These are phyloP conservation scores for Cicer yamashitae DNA, from an alignment of 306 rosid genomes.

Conservation along the genomic window DNA sequence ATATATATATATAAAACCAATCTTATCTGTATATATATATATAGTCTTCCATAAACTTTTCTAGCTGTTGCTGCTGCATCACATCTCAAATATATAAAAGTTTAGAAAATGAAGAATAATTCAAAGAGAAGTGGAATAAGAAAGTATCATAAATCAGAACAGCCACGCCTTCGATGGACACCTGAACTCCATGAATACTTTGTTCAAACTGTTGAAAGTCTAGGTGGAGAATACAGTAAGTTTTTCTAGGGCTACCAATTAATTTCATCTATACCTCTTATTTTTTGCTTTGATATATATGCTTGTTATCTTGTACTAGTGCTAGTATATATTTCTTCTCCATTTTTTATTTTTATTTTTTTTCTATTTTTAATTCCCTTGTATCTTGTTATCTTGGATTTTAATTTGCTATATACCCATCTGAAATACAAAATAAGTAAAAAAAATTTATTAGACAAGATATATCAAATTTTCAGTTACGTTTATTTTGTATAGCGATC, in stretches of 20 bases:
- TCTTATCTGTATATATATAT: slow-evolving; percentile 12
- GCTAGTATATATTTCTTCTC: no score
- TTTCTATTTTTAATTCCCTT: background rate
- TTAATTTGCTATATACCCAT: no score
- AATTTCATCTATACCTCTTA: background rate
- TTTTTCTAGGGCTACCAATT: background rate
- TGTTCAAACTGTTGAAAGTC: slow-evolving; percentile 47
- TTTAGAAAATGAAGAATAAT: slow-evolving; percentile 31
- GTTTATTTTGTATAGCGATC: no score
- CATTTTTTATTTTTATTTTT: background rate
- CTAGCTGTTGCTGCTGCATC: slow-evolving; percentile 21
- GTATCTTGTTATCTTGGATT: no score
- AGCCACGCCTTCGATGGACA: slow-evolving; percentile 53
- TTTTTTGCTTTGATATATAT: no score
- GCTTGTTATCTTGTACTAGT: background rate
- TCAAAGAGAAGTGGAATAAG: slow-evolving; percentile 40
- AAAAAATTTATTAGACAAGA: no score
- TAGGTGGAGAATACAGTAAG: slow-evolving; percentile 48
- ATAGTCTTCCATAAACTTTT: slow-evolving; percentile 13
- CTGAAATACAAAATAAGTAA: no score
- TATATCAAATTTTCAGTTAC: no score
- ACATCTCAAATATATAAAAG: background rate
- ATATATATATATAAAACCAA: slow-evolving; percentile 17
- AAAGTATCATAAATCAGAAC: slow-evolving; percentile 50
- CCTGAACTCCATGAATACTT: slow-evolving; percentile 52